These are phyloP conservation scores for Symbiodinium pilosum DNA, from an alignment of 73 alveolate species.

Conservation along the genomic window DNA sequence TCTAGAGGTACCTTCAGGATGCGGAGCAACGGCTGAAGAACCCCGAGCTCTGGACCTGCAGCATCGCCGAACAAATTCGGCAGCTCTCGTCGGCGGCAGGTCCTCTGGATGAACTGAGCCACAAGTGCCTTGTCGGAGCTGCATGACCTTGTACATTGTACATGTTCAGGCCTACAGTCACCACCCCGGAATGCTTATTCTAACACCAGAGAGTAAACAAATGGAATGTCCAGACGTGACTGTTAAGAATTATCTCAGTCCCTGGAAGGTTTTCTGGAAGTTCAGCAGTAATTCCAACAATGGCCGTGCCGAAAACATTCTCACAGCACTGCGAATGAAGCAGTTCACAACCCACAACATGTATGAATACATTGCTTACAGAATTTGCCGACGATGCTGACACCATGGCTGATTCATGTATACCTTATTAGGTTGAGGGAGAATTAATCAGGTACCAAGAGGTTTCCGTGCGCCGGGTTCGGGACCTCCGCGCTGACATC, in stretches of 20 bases:
- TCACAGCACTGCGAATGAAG: neutral
- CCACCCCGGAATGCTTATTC: neutral
- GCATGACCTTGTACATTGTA: neutral
- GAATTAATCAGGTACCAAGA: slow-evolving; percentile 16
- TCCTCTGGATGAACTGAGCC: slow-evolving; percentile 12
- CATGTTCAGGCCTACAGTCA: neutral
- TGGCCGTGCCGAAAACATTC: too few species aligned
- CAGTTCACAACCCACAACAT: neutral
- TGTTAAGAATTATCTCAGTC: neutral
- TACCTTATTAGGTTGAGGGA: neutral
- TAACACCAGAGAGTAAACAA: neutral
- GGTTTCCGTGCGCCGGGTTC: neutral
- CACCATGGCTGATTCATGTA: neutral
- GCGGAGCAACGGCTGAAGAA: slow-evolving; percentile 21
- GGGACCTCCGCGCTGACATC: slow-evolving; percentile 13
- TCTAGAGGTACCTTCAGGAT: slow-evolving; percentile 29
- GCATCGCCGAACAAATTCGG: neutral
- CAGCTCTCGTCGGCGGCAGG: neutral
- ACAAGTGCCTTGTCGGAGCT: neutral
- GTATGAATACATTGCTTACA: too few species aligned
- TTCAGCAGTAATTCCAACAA: too few species aligned
- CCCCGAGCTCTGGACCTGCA: slow-evolving; percentile 20
- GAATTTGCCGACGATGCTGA: neutral
- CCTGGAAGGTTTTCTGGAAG: too few species aligned
- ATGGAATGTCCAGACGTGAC: neutral